A percentile compares a stretch with the other conserved stretches of the same genome.
phyloP scores from a whole-genome alignment of 164 flowering plant genomes.

The Piper betle region DNA sequence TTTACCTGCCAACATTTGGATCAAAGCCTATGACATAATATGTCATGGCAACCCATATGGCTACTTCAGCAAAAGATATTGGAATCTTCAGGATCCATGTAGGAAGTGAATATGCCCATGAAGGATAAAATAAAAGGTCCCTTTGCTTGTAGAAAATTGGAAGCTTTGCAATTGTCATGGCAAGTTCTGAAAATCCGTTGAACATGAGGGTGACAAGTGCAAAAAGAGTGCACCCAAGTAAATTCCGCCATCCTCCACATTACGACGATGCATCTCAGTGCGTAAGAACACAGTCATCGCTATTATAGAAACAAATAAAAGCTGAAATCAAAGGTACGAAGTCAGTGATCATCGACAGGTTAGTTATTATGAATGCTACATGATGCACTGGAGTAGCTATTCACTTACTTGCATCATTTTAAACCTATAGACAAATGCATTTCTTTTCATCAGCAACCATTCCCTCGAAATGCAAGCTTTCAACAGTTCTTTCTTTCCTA shows the following conservation, averaged over 20 bases:
- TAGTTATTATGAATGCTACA: neutral
- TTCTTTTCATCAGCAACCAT: slow-evolving; percentile 58
- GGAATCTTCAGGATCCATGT: slow-evolving; percentile 13
- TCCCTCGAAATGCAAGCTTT: slow-evolving; percentile 55
- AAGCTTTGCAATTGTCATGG: slow-evolving; percentile 13
- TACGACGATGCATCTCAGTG: slow-evolving; percentile 10
- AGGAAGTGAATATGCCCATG: slow-evolving; percentile 12
- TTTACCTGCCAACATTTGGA: slow-evolving; percentile 14
- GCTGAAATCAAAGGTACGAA: slow-evolving; percentile 4
- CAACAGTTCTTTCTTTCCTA: slow-evolving; percentile 38
- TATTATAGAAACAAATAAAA: slow-evolving; percentile 3
- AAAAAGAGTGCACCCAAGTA: slow-evolving; percentile 12
- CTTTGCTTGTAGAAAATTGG: slow-evolving; percentile 15
- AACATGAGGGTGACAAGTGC: slow-evolving; percentile 6
- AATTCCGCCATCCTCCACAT: slow-evolving; percentile 7
- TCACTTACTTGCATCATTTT: slow-evolving; percentile 37
- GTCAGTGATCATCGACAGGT: neutral
- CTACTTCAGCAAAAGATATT: slow-evolving; percentile 7
- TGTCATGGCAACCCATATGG: slow-evolving; percentile 5
- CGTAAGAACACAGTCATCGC: slow-evolving; percentile 12
- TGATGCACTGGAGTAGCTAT: neutral
- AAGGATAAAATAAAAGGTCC: slow-evolving; percentile 12
- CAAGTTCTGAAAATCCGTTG: slow-evolving; percentile 9
- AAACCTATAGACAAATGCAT: slow-evolving; percentile 48
- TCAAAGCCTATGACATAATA: slow-evolving; percentile 13